These are phyloP conservation scores for Solanum paucissectum DNA, from an alignment of 257 asterid genomes.

Conservation along the genomic window DNA sequence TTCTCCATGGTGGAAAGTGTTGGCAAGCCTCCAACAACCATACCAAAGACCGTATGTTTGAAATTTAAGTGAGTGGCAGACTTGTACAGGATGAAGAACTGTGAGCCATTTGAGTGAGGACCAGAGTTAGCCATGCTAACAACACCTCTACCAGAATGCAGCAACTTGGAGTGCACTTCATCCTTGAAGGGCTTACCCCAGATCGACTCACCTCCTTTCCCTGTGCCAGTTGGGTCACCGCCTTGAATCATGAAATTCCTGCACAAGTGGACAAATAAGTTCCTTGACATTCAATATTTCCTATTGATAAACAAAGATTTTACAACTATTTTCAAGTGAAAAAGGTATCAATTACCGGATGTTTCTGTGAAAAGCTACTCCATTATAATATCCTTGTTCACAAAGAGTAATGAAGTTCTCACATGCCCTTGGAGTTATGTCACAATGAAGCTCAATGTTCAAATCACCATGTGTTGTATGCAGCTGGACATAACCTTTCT, in stretches of 20 bases:
- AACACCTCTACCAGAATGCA: conserved; percentile 94
- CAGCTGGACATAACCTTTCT: conserved; percentile 77
- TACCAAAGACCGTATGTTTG: conserved; percentile 88
- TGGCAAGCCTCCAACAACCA: conserved; percentile 88
- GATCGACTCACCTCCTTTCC: conserved; percentile 90
- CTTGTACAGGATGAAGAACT: conserved; percentile 87
- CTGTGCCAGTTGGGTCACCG: conserved; percentile 97
- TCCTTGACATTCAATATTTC: not conserved
- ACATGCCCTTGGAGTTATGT: conserved; percentile 81
- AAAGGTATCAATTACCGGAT: conserved; percentile 44
- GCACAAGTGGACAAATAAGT: conserved; percentile 7
- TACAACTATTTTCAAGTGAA: not conserved
- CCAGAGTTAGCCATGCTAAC: conserved; percentile 99
- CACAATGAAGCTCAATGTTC: conserved; percentile 96
- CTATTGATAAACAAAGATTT: not conserved
- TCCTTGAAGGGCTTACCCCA: conserved; percentile 95
- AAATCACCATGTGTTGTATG: conserved; percentile 95
- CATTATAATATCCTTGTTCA: conserved; percentile 85
- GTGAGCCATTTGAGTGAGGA: conserved; percentile 94
- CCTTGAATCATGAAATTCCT: conserved; percentile 99
- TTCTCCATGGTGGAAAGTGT: conserved; percentile 83
- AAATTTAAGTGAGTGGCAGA: conserved; percentile 91
- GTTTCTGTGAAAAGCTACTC: conserved; percentile 79
- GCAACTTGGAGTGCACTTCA: conserved; percentile 85
- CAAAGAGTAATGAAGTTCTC: conserved; percentile 83